Evolutionary conservation across 2,329 filamentous ascomycete genomes (phyloP).

Genomic region (Laburnicola sp.): DNA sequence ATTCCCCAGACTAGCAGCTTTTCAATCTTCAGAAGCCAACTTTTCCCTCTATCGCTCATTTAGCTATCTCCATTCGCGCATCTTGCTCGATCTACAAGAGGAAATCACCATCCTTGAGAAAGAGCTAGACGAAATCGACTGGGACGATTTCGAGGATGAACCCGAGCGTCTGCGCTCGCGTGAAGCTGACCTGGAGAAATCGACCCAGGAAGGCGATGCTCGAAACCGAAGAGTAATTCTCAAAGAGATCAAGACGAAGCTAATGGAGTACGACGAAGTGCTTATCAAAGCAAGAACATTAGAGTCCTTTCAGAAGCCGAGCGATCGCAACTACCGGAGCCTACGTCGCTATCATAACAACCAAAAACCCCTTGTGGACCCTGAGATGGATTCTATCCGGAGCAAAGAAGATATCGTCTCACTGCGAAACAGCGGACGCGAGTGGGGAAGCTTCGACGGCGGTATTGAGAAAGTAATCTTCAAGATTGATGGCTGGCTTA

Average conservation of each 20-base stretch:
- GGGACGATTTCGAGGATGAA: constrained; percentile 31
- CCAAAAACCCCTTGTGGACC: constrained; percentile 41
- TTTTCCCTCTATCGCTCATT: constrained; percentile 48
- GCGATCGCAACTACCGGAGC: constrained; percentile 46
- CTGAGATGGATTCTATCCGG: constrained; percentile 43
- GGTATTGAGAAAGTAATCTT: constrained; percentile 42
- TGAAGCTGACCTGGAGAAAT: constrained; percentile 29
- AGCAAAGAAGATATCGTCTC: constrained; percentile 49
- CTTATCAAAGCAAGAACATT: constrained; percentile 46
- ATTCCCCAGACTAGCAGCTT: constrained; percentile 45
- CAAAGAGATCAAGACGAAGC: constrained; percentile 35
- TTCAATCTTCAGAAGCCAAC: constrained; percentile 46
- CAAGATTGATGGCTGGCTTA: constrained; percentile 27
- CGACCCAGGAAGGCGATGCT: constrained; percentile 16
- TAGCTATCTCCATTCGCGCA: constrained; percentile 44
- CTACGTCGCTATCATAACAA: constrained; percentile 44
- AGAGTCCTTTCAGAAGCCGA: constrained; percentile 45
- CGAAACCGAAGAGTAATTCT: constrained; percentile 34
- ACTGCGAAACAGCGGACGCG: constrained; percentile 42
- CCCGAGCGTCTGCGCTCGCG: constrained; percentile 29
- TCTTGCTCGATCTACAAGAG: constrained; percentile 45
- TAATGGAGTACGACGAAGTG: constrained; percentile 46
- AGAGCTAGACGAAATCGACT: constrained; percentile 43
- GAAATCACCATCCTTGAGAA: constrained; percentile 44
- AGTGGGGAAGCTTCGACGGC: constrained; percentile 48